Evolutionary conservation across 768 basidiomycete genomes (phyloP).

Genomic region (Cystoderma amianthinum): DNA sequence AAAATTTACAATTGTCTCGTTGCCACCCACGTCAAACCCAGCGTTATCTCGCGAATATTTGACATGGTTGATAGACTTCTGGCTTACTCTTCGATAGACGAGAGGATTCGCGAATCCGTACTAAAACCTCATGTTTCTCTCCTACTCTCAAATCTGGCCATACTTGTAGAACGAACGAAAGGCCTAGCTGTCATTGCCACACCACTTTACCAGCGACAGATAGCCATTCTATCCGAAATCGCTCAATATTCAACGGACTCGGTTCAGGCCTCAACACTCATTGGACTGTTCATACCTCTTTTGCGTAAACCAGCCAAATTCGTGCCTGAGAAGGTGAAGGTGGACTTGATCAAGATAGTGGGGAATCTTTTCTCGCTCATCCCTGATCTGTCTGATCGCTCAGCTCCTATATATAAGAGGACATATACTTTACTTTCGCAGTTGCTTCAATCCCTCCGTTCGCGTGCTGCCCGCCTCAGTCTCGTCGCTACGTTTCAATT

Average conservation of each 20-base stretch:
- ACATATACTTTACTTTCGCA: conserved; percentile 64
- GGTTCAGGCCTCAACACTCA: conserved; percentile 64
- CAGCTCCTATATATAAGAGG: conserved; percentile 36
- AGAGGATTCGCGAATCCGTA: conserved; percentile 39
- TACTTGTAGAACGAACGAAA: conserved; percentile 59
- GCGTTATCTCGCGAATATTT: conserved; percentile 73
- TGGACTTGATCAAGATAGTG: conserved; percentile 70
- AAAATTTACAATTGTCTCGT: conserved; percentile 79
- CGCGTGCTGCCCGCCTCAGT: conserved; percentile 60
- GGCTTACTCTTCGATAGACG: conserved; percentile 43
- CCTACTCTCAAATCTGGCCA: conserved; percentile 67
- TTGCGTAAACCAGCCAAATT: conserved; percentile 70
- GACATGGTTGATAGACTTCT: conserved; percentile 79
- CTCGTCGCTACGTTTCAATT: conserved; percentile 61
- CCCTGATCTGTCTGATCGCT: conserved; percentile 44
- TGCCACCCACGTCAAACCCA: conserved; percentile 80
- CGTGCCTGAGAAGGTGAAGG: conserved; percentile 83
- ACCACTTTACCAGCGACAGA: conserved; percentile 74
- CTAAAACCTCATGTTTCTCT: conserved; percentile 65
- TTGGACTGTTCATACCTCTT: conserved; percentile 70
- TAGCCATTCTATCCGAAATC: conserved; percentile 72
- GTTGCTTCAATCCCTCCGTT: conserved; percentile 72
- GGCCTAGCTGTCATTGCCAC: conserved; percentile 42
- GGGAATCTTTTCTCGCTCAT: conserved; percentile 61
- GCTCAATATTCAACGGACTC: conserved; percentile 68